Conservation (phyloP, 352 stramenopile genomes). For the Pythium sukuiense region DNA sequence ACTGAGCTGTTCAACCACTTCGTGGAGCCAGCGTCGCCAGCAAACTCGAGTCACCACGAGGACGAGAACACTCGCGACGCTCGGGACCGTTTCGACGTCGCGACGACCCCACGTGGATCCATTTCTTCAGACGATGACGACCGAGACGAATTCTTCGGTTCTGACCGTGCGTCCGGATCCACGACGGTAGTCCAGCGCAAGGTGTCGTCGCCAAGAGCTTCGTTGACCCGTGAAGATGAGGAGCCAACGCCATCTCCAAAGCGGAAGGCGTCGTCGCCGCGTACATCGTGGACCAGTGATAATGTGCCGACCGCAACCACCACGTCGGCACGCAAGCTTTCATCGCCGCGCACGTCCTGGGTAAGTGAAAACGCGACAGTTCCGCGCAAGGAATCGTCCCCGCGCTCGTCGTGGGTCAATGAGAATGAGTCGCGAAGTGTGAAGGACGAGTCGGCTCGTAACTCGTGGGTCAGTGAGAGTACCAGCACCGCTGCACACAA, state of each 20-base stretch:
- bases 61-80: background rate
- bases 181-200: background rate
- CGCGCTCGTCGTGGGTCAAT: slow-evolving; percentile 24
- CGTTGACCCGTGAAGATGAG: background rate
- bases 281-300: slow-evolving; percentile 13
- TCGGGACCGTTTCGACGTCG: background rate
- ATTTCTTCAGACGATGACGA: slow-evolving; percentile 15
- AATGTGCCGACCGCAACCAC: background rate
- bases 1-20: slow-evolving; percentile 11
- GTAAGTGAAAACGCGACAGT: slow-evolving; percentile 16
- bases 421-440: slow-evolving; percentile 9
- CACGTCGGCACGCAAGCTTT: background rate
- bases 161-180: background rate
- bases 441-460: background rate
- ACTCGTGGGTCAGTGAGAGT: slow-evolving; percentile 16
- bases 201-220: slow-evolving; percentile 4
- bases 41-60: slow-evolving; percentile 8
- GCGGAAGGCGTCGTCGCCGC: background rate
- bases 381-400: slow-evolving; percentile 2
- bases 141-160: slow-evolving; percentile 5
- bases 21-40: slow-evolving; percentile 20
- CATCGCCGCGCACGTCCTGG: slow-evolving; percentile 18
- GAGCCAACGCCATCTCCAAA: background rate
- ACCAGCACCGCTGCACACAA: too few relatives aligned
- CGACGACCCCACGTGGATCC: slow-evolving; percentile 9